Evolutionary conservation across 331 rosid genomes (phyloP), one percentile per base, ranked within the genome.

Genomic region (Cydonia oblonga): DNA sequence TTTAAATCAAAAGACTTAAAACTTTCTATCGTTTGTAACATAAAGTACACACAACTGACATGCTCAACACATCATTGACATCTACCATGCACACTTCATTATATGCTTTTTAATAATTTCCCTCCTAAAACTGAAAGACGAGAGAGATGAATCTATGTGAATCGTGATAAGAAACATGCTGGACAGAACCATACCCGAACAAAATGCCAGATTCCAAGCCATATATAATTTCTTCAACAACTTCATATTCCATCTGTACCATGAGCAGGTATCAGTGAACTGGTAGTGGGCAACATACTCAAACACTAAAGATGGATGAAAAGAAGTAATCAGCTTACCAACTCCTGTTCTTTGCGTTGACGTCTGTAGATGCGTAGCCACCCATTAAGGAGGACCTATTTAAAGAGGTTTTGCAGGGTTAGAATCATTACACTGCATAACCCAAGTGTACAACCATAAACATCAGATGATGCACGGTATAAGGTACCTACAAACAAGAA

Each of bases 401-500:
- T 63, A 35, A 67, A 73, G 74, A 49, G 29, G 53, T 52, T 53
- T 70, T 46, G 68, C 71, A 35, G 65, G 64, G 75, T 87, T 38
- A 69, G 56, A 56, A 77, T 68, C 70, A 46, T n/a, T 44, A 22
- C 14, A 62, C 24, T 49, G 25, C 74, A 66, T 25, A 68, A 61
- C 9, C 22, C 18, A 38, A 69, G 13, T 56, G 70, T 63, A 6
- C 14, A 69, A 26, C 7, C 52, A 61, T 76, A 69, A 74, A 80
- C 30, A 72, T 72, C 53, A 75, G 87, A 71, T 72, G 70, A 78
- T 78, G 78, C 86, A 82, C 56, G 80, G 79, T 82, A 81, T 78
- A 85, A 78, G 97, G 86, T 91, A 87, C 99, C 97, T 91, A 91
- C 99, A 95, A 95, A 95, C 96, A 91, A 90, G 88, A 92, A 82